Conservation (phyloP, 148 eudicot genomes). For the Vaccinium macrocarpon region DNA sequence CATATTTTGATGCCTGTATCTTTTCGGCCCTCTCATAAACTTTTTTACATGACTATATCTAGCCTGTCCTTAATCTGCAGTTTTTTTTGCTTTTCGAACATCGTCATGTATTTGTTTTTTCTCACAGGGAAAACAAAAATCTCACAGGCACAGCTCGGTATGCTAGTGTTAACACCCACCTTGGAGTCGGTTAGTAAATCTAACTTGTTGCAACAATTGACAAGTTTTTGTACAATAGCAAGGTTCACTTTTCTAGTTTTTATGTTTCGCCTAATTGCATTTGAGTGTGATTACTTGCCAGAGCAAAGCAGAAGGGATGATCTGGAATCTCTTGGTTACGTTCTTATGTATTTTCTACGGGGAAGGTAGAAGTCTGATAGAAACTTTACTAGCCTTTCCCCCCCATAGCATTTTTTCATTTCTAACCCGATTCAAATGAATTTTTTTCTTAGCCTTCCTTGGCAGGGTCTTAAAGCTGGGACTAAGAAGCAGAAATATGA, state of each 20-base stretch:
- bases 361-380: conserved; percentile 63
- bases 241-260: background rate
- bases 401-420: background rate
- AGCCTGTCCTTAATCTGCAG: background rate
- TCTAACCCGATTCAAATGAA: conserved; percentile 23
- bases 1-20: background rate
- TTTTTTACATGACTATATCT: background rate
- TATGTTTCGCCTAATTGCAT: background rate
- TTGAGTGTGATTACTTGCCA: conserved; percentile 30
- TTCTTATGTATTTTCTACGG: conserved; percentile 95
- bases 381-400: background rate
- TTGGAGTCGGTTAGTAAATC: conserved; percentile 78
- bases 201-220: background rate
- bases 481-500: conserved; percentile 98
- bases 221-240: background rate
- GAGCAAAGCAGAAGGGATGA: conserved; percentile 99
- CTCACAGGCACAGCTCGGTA: conserved; percentile 98
- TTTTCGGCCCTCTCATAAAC: background rate
- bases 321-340: conserved; percentile 94
- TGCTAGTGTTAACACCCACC: conserved; percentile 98
- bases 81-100: conserved; percentile 3
- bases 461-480: conserved; percentile 99
- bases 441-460: conserved; percentile 72
- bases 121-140: conserved; percentile 87
- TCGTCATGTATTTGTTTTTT: background rate